These are phyloP conservation scores for Penicillium macrosclerotiorum DNA, from an alignment of 495 filamentous ascomycete genomes.

Conservation along the genomic window DNA sequence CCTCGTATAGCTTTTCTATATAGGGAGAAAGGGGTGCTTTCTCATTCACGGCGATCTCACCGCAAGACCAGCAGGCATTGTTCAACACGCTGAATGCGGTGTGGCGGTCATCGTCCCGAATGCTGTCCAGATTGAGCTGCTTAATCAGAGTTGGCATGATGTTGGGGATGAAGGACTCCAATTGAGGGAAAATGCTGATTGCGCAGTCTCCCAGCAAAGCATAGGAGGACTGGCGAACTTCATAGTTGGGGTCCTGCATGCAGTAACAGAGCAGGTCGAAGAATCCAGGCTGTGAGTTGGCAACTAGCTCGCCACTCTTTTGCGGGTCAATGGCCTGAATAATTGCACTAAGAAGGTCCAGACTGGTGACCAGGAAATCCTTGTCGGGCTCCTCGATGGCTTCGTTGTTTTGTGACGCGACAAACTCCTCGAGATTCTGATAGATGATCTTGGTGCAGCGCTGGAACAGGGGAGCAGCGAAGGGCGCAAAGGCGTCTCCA, in stretches of 20 bases:
- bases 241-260: constrained; percentile 89
- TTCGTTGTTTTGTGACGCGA: constrained; percentile 61
- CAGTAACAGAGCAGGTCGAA: constrained; percentile 89
- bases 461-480: constrained; percentile 76
- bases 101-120: constrained; percentile 68
- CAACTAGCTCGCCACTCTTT: constrained; percentile 73
- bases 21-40: constrained; percentile 77
- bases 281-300: constrained; percentile 71
- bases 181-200: constrained; percentile 85
- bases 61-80: constrained; percentile 97
- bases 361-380: constrained; percentile 94
- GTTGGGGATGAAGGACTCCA: constrained; percentile 68
- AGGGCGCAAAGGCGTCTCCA: constrained; percentile 77
- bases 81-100: constrained; percentile 89
- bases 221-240: constrained; percentile 94
- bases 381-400: constrained; percentile 83
- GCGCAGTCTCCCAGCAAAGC: constrained; percentile 95
- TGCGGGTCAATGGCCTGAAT: constrained; percentile 83
- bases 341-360: constrained; percentile 90
- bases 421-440: constrained; percentile 76
- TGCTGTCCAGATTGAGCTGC: constrained; percentile 78
- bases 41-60: constrained; percentile 89
- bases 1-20: constrained; percentile 70
- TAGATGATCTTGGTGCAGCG: constrained; percentile 90
- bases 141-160: constrained; percentile 78